Conservation (phyloP, 2,329 filamentous ascomycete genomes). For the Cladosporium velox region DNA sequence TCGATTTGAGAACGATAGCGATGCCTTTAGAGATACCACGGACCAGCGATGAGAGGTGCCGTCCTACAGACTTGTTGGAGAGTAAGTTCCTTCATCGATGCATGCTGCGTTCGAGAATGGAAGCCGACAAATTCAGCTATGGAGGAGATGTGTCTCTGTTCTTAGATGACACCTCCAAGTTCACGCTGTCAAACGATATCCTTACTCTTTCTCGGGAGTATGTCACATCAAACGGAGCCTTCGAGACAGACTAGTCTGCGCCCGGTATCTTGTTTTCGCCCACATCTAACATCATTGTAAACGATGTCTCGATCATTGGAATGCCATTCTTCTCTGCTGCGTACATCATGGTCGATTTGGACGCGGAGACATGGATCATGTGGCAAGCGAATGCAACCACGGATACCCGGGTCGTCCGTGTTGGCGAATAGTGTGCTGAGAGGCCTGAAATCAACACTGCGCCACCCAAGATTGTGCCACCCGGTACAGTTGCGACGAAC, state of each 20-base stretch:
- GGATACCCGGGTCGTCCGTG: constrained; percentile 16
- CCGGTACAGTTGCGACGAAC: no score
- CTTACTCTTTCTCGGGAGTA: constrained; percentile 23
- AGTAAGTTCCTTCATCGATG: constrained; percentile 12
- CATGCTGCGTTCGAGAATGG: background rate
- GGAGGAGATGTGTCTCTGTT: constrained; percentile 19
- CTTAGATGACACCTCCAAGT: constrained; percentile 11
- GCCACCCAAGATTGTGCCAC: background rate
- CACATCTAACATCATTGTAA: constrained; percentile 12
- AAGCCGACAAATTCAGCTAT: constrained; percentile 9
- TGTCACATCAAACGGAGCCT: constrained; percentile 17
- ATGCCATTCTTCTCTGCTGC: constrained; percentile 24
- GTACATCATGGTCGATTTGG: constrained; percentile 24
- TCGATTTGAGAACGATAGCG: constrained; percentile 17
- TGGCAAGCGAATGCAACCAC: constrained; percentile 24
- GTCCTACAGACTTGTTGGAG: constrained; percentile 20
- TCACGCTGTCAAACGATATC: constrained; percentile 24
- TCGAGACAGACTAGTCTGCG: constrained; percentile 19
- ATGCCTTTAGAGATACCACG: background rate
- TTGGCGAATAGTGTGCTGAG: constrained; percentile 22
- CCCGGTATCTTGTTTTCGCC: constrained; percentile 14
- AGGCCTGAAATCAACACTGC: constrained; percentile 11
- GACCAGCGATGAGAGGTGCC: background rate
- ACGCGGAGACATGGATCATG: constrained; percentile 22
- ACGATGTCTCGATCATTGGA: constrained; percentile 22